These are phyloP conservation scores for Pseudogymnoascus sp. DNA, from an alignment of 2,329 filamentous ascomycete genomes.

Conservation along the genomic window DNA sequence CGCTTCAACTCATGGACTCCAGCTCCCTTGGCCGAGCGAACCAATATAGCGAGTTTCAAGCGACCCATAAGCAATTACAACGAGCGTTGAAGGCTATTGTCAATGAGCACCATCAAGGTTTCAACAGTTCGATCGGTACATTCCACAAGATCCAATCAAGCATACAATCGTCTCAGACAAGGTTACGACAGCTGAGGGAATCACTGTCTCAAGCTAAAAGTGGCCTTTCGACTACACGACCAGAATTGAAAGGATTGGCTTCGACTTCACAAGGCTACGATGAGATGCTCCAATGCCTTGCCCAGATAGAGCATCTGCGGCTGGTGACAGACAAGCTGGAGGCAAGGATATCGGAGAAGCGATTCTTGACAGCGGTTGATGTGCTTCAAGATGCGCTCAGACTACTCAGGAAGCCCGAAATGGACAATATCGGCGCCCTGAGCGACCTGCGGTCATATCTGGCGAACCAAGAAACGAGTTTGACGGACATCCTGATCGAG, in stretches of 20 bases:
- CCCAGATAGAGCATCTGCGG: conserved; percentile 79
- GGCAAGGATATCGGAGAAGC: conserved; percentile 90
- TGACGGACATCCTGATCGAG: conserved; percentile 94
- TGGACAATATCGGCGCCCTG: conserved; percentile 85
- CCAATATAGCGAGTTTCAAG: conserved; percentile 76
- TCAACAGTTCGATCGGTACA: conserved; percentile 97
- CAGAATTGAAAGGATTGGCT: conserved; percentile 84
- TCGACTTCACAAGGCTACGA: conserved; percentile 85
- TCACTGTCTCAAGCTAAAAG: conserved; percentile 74
- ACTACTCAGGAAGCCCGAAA: conserved; percentile 74
- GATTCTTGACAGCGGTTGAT: conserved; percentile 87
- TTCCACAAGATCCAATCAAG: conserved; percentile 98
- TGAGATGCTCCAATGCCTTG: conserved; percentile 73
- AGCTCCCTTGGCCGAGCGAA: conserved; percentile 89
- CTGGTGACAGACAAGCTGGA: conserved; percentile 87
- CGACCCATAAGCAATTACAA: conserved; percentile 82
- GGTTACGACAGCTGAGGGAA: conserved; percentile 73
- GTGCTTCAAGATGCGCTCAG: conserved; percentile 80
- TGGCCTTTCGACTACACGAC: conserved; percentile 76
- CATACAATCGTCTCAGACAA: conserved; percentile 79
- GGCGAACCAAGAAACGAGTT: conserved; percentile 80
- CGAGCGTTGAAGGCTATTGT: conserved; percentile 89
- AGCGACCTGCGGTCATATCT: conserved; percentile 81
- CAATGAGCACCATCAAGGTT: conserved; percentile 97
- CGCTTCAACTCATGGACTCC: conserved; percentile 87